Base-by-base conservation (phyloP, 768 basidiomycete genomes). In the Leccinum variicolor region DNA sequence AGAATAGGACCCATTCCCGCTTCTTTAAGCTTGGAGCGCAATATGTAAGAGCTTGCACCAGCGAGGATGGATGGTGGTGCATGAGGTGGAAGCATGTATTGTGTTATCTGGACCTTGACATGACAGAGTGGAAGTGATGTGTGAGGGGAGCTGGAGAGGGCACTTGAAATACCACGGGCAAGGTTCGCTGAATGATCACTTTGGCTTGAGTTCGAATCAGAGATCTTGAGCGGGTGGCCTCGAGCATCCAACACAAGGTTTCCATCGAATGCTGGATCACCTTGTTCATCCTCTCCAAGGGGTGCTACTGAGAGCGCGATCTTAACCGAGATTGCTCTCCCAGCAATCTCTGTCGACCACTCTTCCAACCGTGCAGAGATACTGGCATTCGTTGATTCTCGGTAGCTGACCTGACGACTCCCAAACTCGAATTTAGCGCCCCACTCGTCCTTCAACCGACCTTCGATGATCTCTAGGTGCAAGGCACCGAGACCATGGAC, bases 381-480 rank as follows among this genome's bases (percentile, higher is more conserved):
- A 3, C 62, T 62, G 3, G 69, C 62, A 17, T 74, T 68, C 31
- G 62, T 60, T 14, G 77, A 80, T 70, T 94, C 92, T 17, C 92
- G 84, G 73, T 89, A 94, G 72, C 87, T 88, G 53, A 94, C 92
- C 14, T 86, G 82, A 54, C 91, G 83, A 56, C 73, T 76, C 6
- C 92, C 91, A 62, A 93, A 81, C 66, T 92, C 86, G 65, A 90
- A 92, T 47, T 81, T 78, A 31, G 76, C 89, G 31, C 83, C 80
- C 87, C 89, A 94, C 72, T 94, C 92, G 55, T 90, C 85, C 53
- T 77, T 79, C 26, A 94, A 75, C 45, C 93, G 81, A n/a, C 85
- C 83, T 72, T 91, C 90, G 10, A 93, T 79, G 55, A 94, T 93
- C 71, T 94, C 92, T n/a, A 94, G 81, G 67, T 94, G 92, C 13